Base-by-base conservation (phyloP, 1,139 yeast species). In the Suhomyces wounanorum region DNA sequence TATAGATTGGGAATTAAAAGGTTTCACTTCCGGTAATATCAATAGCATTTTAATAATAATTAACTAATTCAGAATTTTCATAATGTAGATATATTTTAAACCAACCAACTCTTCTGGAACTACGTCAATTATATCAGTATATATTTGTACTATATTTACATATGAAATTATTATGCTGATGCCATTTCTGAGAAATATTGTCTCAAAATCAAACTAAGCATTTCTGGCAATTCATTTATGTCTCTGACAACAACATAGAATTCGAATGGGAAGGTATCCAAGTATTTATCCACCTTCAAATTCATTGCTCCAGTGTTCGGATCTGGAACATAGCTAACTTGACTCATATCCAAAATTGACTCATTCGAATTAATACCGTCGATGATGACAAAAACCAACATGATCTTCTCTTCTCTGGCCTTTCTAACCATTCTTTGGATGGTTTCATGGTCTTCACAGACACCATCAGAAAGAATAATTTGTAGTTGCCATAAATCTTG, bases 241-340 rank as follows among this genome's bases (percentile, higher is more conserved):
- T 94, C 85, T 61, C 89, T 85, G 37, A 95, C 97, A 59, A 95
- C 94, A 53, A 94, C 97, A 63, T 92, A 95, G 67, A 88, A 94
- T 64, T 95, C 98, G 70, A 95, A 95, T 59, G 99, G 98, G 83
- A 95, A 95, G 25, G 89, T 82, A 60, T 94, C 97, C 70, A 95
- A 78, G 62, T 95, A 95, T 61, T 86, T 87, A 54, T 84, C 87
- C 54, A 95, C 95, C 65, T 87, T 81, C 57, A 95, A 74, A 43
- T 81, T 81, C 82, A 84, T 79, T 51, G 81, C 81, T 3, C 97
- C 97, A 47, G 77, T 75, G n/a, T 70, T 77, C 56, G 84, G 87
- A 36, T 89, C 84, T 16, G 81, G 77, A 25, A 67, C 76, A 63
- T 92, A 95, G 52, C 79, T 83, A 35, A 92, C 99, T 72, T 94